Base-by-base conservation (phyloP, 345 rosid species). In the Luvunga scandens region DNA sequence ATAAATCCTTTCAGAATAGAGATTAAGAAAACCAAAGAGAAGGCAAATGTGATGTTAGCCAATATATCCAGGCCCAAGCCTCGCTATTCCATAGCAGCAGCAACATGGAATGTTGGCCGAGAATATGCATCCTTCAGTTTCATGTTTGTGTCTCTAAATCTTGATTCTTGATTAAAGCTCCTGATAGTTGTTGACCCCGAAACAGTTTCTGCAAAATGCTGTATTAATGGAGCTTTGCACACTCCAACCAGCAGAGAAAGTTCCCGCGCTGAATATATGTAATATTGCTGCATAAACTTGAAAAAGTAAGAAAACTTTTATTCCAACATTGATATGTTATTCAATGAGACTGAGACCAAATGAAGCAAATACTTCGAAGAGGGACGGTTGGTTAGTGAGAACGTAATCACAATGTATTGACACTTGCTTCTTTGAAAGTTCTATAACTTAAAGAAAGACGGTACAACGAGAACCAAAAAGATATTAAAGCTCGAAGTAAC, bases 181-280 rank as follows among this genome's bases (percentile, higher is more conserved):
- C 97, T 86, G 76, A 92, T 91, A 57, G 92, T 94, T 78, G 89
- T 10, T 2, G 6, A 45, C 69, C 98, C 98, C 19, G 91, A 85
- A 50, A 93, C 85, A 60, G 97, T 89, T 85, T 94, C 98, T 28
- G 97, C 71, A 84, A 94, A 94, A 86, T 91, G 90, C 67, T 94
- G 98, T 66, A 93, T 89, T 53, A 89, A 82, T 63, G 98, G 98
- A 68, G 91, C 97, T 89, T 87, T 89, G 86, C 92, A 88, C 34
- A 91, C 92, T 85, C 97, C 97, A 76, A 85, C 85, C 82, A 94
- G 79, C 69, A 95, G 81, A 0, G 98, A 81, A 53, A 94, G 89
- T 76, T 94, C 97, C 78, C 95, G 81, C 19, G 94, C 97, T 50
- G 69, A 42, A 22, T 69, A 39, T 30, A 60, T 60, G 80, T 77